Conservation (phyloP, 495 filamentous ascomycete species). For the Xylaria intraflava region DNA sequence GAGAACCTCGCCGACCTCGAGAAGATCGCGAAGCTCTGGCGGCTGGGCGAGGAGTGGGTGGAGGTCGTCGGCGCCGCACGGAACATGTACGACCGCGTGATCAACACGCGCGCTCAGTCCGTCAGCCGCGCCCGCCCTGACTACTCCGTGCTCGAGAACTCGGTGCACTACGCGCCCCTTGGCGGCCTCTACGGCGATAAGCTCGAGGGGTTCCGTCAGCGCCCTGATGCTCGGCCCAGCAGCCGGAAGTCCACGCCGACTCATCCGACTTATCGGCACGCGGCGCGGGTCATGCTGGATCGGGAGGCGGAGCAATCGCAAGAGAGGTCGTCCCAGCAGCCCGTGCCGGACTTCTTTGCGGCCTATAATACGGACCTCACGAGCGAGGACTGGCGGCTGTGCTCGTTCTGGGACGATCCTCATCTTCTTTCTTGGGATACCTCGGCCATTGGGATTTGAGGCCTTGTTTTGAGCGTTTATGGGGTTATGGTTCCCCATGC, state of each 20-base stretch:
- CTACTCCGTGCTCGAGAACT: slow-evolving; percentile 3
- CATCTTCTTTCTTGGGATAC: slow-evolving; percentile 4
- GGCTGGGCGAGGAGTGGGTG: slow-evolving; percentile 3
- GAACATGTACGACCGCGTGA: slow-evolving; percentile 4
- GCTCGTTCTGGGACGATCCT: slow-evolving; percentile 6
- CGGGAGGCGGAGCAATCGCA: background rate
- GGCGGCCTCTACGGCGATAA: background rate
- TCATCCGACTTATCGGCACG: background rate
- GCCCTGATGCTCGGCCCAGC: background rate
- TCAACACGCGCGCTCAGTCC: background rate
- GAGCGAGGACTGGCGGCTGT: slow-evolving; percentile 3
- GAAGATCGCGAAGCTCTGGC: slow-evolving; percentile 2
- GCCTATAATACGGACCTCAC: background rate
- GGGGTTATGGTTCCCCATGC: too few species aligned
- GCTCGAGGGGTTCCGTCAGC: background rate
- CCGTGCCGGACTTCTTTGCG: background rate
- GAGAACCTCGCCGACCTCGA: slow-evolving; percentile 9
- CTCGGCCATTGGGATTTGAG: background rate
- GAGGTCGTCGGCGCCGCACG: background rate
- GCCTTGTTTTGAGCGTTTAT: too few species aligned
- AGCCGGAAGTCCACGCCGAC: background rate
- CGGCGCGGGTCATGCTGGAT: background rate
- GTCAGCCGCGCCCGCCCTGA: background rate
- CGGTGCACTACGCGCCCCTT: slow-evolving; percentile 2
- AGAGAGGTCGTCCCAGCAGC: background rate